Evolutionary conservation across 768 basidiomycete genomes (phyloP).

Genomic region (Lactarius indigo): DNA sequence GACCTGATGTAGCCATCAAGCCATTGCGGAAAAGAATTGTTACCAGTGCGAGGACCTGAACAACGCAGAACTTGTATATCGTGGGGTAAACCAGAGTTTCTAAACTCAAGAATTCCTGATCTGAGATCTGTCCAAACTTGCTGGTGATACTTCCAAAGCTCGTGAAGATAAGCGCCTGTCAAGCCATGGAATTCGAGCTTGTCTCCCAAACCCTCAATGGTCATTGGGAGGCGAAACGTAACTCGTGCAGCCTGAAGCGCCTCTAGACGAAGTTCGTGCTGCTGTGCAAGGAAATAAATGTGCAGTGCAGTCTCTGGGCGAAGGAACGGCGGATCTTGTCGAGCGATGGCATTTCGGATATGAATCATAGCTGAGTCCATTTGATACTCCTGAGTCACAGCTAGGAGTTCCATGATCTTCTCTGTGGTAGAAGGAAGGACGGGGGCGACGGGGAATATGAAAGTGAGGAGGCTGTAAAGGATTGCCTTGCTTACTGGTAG

Average conservation of each 20-base stretch:
- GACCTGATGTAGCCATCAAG: not conserved
- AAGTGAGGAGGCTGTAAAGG: no score
- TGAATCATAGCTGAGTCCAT: not conserved
- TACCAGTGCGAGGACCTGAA: no score
- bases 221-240: not conserved
- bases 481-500: no score
- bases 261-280: conserved; percentile 2
- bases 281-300: conserved; percentile 5
- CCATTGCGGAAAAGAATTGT: not conserved
- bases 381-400: no score
- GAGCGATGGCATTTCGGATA: conserved; percentile 4
- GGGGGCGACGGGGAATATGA: no score
- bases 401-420: no score
- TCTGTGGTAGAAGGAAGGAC: no score
- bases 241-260: no score
- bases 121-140: not conserved
- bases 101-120: not conserved
- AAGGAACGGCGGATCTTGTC: not conserved
- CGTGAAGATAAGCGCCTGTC: not conserved
- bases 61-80: not conserved
- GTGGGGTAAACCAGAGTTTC: not conserved
- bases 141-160: no score
- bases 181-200: not conserved
- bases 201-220: conserved; percentile 3
- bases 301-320: not conserved